Evolutionary conservation across 2,329 filamentous ascomycete genomes (phyloP), one percentile per base, ranked within the genome.

Genomic region (Pseudogymnoascus sp.): DNA sequence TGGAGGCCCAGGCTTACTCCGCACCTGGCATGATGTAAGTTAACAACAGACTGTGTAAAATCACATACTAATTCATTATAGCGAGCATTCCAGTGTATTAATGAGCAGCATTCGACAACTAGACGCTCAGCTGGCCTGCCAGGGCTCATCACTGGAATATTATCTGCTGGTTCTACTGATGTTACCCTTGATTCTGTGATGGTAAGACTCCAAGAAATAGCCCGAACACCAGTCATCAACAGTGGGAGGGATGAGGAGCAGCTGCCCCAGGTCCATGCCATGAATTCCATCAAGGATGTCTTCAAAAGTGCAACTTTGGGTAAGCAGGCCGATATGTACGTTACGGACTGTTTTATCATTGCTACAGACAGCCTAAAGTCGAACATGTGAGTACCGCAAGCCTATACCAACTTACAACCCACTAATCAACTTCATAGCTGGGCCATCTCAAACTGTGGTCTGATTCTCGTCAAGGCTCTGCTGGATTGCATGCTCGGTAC

Each of bases 241-340:
- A 79, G 81, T 0, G 80, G 84, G 64, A 85, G 82, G 0, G 85
- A 87, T 64, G 84, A 82, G 31, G 83, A 82, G 1, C 87, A 89
- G 42, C 77, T 97, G 4, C 89, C 92, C 0, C 93, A 99, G 75
- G 95, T 99, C 0, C 95, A 99, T 74, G 92, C 95, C 0, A 83
- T 96, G 72, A 99, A 99, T 73, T 96, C 90, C 65, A 78, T 99
- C 64, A 95, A 95, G 72, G 92, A 96, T 67, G 87, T 96, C 1
- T 95, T 97, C 75, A 93, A 90, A 64, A 92, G 88, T 68, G 91
- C 91, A 0, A 84, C 86, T 60, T 80, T 97, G 13, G 82, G 90
- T 28, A 85, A 85, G 63, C 82, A 83, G 62, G 89, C 91, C 0
- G 91, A 96, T 70, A 79, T 79, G 0, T 88, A 92, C 69, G 80